Conservation (phyloP, 768 basidiomycete genomes). For the Podaxis sp. region DNA sequence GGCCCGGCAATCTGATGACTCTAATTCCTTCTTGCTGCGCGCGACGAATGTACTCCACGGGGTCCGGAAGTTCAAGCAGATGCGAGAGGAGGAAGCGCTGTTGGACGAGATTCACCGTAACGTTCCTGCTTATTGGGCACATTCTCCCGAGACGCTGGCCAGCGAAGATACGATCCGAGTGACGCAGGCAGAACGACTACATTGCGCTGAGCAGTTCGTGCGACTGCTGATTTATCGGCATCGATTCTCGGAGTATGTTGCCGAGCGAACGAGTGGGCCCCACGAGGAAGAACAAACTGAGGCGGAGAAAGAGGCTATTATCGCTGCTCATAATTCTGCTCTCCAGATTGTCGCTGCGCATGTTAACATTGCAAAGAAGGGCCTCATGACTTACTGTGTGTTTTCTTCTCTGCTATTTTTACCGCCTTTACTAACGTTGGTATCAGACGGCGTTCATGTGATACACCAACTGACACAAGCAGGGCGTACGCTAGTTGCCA, state of each 20-base stretch:
- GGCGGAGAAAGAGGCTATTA: conserved; percentile 76
- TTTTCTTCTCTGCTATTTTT: conserved; percentile 21
- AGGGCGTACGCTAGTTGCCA: conserved; percentile 85
- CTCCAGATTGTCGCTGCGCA: conserved; percentile 81
- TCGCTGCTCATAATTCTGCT: conserved; percentile 73
- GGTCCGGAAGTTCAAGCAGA: conserved; percentile 56
- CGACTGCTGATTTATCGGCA: conserved; percentile 88
- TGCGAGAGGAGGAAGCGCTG: conserved; percentile 78
- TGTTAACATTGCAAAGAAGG: conserved; percentile 81
- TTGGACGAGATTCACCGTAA: conserved; percentile 76
- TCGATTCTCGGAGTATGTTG: conserved; percentile 75
- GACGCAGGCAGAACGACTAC: conserved; percentile 84
- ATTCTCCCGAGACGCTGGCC: conserved; percentile 76
- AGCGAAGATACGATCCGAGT: conserved; percentile 87
- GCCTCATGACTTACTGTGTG: conserved; percentile 94
- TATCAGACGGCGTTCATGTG: conserved; percentile 86
- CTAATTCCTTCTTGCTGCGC: conserved; percentile 75
- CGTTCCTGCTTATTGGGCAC: conserved; percentile 77
- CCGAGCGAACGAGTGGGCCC: conserved; percentile 58
- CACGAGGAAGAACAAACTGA: conserved; percentile 60
- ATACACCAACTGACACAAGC: conserved; percentile 95
- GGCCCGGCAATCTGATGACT: conserved; percentile 55
- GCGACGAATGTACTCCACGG: conserved; percentile 71
- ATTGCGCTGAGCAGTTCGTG: conserved; percentile 86
- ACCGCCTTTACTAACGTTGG: conserved; percentile 10